Conservation (phyloP, 345 rosid species). For the thale cress (Arabidopsis thaliana) region DNA sequence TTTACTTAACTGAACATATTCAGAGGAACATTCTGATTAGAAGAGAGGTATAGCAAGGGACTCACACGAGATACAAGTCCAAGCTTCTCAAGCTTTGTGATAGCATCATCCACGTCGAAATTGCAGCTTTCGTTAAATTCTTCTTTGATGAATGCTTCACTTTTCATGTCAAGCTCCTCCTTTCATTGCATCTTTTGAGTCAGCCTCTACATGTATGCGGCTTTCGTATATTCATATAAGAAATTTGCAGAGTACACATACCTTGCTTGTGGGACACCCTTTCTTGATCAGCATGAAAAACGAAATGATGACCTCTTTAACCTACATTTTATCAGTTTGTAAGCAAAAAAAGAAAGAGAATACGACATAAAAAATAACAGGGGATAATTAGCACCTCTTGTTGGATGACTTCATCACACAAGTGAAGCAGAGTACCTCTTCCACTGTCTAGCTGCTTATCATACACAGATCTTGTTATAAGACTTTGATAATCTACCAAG, state of each 20-base stretch:
- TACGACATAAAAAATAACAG: not conserved
- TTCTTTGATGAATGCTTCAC: constrained; percentile 63
- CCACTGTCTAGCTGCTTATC: constrained; percentile 90
- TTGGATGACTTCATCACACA: constrained; percentile 79
- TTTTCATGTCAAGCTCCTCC: constrained; percentile 63
- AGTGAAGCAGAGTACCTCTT: constrained; percentile 82
- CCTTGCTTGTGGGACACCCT: constrained; percentile 53
- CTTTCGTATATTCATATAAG: not conserved
- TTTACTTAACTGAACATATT: not conserved
- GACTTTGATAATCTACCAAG: constrained; percentile 70
- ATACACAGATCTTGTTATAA: constrained; percentile 72
- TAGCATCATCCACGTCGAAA: constrained; percentile 82
- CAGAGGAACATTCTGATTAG: not conserved
- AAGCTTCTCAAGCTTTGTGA: constrained; percentile 66
- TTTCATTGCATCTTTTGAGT: not conserved
- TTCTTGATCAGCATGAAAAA: constrained; percentile 71
- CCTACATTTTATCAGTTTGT: constrained; percentile 49
- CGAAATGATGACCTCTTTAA: constrained; percentile 80
- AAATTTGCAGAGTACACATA: not conserved
- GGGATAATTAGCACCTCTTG: constrained; percentile 52
- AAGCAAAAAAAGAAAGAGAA: not conserved
- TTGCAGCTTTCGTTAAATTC: constrained; percentile 65
- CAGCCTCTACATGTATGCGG: constrained; percentile 1
- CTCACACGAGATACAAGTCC: constrained; percentile 65
- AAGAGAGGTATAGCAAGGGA: not conserved